Conservation (phyloP, 2,329 filamentous ascomycete genomes). For the Colletotrichum spaethianum region DNA sequence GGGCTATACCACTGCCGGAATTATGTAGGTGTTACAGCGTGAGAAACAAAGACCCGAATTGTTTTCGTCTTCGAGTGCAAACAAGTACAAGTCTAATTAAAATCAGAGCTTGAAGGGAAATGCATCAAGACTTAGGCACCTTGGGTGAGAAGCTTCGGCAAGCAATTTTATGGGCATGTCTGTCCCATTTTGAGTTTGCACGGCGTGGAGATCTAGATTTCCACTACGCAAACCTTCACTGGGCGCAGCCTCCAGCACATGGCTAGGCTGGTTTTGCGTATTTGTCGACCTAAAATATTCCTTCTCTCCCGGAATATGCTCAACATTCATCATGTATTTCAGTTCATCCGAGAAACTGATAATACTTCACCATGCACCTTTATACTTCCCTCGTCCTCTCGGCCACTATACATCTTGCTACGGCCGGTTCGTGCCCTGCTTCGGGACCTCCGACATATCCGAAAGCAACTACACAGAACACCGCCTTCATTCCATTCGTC, state of each 20-base stretch:
- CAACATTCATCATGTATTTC: not conserved
- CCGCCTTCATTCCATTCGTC: conserved; percentile 19
- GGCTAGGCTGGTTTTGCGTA: not conserved
- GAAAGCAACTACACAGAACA: not conserved
- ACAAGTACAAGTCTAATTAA: too few relatives aligned
- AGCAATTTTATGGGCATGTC: not conserved
- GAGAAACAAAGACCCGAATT: too few relatives aligned
- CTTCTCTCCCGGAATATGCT: not conserved
- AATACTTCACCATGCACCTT: not conserved
- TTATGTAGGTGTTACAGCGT: too few relatives aligned
- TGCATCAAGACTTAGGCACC: too few relatives aligned
- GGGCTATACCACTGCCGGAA: too few relatives aligned
- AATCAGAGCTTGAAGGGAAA: too few relatives aligned
- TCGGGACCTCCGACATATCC: conserved; percentile 5
- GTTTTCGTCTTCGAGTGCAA: too few relatives aligned
- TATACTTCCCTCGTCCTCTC: not conserved
- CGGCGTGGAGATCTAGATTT: not conserved
- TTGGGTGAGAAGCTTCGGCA: too few relatives aligned
- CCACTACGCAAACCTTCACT: not conserved
- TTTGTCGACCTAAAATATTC: not conserved
- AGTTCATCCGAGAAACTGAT: not conserved
- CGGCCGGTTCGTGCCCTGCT: not conserved
- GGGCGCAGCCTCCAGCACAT: not conserved
- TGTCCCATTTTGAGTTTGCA: not conserved
- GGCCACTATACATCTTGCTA: not conserved